Evolutionary conservation across 225 moss, liverwort and hornwort genomes (phyloP), one percentile per base, ranked within the genome.

Genomic region (Climacium dendroides): DNA sequence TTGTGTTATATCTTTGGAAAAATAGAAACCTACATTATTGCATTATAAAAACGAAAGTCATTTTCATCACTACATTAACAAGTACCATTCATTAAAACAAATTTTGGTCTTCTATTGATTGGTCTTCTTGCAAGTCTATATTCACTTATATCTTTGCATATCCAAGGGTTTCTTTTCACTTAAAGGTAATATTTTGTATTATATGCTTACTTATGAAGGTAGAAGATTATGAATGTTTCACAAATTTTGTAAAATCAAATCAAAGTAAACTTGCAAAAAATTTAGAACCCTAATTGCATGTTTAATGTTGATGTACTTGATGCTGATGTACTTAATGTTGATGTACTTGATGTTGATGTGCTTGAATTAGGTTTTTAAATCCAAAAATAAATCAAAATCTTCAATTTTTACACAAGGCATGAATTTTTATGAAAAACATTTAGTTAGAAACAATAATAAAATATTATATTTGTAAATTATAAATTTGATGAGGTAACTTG

Each of bases 271-370:
- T 32, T 19, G 10, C 5, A 29, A 2, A 72, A 72, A 10, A 13
- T 29, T 17, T 74, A 19, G 4, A 48, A 4, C 6, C 32, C 0
- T 48, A 0, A 19, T 30, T 30, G 19, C 30, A 74, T 32, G 7
- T 19, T 19, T 2, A 4, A 19, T 2, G 2, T 48, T 7, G 1
- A 74, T 6, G 11, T 2, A 0, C 2, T 11, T 29, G 0, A 19
- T 2, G 2, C 30, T 7, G 1, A 74, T 6, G 11, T 2, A 0
- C 2, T 19, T 2, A 4, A 19, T 2, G 2, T 48, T 7, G 1
- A 74, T 6, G 11, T 2, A 0, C 2, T 11, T 29, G 0, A 19
- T 2, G 2, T 48, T 7, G 1, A 74, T 6, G 11, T 2, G 0
- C 2, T 11, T 29, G 0, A n/a, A n/a, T n/a, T n/a, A n/a, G n/a